Percentiles rank a stretch among this genome's conserved stretches.
Evolutionary conservation across 768 basidiomycete genomes (phyloP).

Genomic region (Leccinum disarticulatum): DNA sequence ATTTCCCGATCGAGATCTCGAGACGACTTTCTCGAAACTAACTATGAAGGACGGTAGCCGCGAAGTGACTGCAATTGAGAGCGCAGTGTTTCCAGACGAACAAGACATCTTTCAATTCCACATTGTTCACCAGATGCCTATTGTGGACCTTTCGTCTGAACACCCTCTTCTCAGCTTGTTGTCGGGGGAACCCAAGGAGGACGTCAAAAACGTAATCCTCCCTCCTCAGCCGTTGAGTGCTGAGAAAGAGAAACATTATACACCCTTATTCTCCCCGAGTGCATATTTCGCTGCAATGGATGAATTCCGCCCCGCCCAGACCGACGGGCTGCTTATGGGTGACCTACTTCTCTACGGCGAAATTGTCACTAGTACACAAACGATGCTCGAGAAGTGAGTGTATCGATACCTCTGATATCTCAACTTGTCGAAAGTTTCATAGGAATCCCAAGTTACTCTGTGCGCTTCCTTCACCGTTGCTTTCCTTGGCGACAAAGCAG

Average conservation of each 20-base stretch:
- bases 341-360: conserved; percentile 85
- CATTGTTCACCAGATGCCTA: conserved; percentile 31
- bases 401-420: neutral
- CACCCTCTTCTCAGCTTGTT: conserved; percentile 21
- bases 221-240: conserved; percentile 48
- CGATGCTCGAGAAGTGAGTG: conserved; percentile 86
- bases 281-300: conserved; percentile 58
- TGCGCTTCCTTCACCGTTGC: conserved; percentile 67
- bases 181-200: conserved; percentile 35
- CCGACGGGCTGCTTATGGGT: conserved; percentile 56
- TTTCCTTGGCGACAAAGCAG: conserved; percentile 87
- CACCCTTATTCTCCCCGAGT: conserved; percentile 71
- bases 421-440: neutral
- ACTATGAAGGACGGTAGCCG: conserved; percentile 41
- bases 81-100: conserved; percentile 52
- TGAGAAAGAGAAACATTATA: conserved; percentile 39
- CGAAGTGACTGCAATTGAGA: conserved; percentile 22
- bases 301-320: conserved; percentile 23
- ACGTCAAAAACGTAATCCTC: conserved; percentile 55
- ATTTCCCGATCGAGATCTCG: conserved; percentile 21
- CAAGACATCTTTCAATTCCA: conserved; percentile 74
- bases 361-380: conserved; percentile 91
- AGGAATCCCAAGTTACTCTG: conserved; percentile 79
- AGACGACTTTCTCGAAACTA: conserved; percentile 51
- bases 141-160: conserved; percentile 21